Base-by-base conservation (phyloP, 1,139 yeast species). In the Debaryomyces robertsiae region DNA sequence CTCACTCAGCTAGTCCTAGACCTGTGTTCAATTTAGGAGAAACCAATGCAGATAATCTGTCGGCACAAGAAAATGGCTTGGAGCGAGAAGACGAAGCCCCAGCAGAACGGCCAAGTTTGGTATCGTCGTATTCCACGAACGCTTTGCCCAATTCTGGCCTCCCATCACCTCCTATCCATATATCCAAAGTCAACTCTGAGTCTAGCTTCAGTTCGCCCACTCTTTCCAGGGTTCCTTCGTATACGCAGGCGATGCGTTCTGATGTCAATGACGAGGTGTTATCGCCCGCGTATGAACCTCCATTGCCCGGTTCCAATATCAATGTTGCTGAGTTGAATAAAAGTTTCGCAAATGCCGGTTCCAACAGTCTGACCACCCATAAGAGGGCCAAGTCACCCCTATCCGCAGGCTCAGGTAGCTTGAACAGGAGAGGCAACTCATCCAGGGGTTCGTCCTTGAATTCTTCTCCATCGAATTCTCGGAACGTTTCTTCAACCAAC, bases 211-310 rank as follows among this genome's bases (percentile, higher is more conserved):
- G 45, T 35, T 50, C 44, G 32, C 55, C 49, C 11, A 50, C 34
- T 31, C 57, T 90, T 49, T 80, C 84, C 11, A 67, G 79, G 43
- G 95, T 90, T 3, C 98, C 98, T 0, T 81, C 95, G 0, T 91
- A 91, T 60, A 75, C 76, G 7, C 83, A 88, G 33, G 97, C 98
- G 0, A 65, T 83, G 58, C 73, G 72, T 49, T 61, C 77, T 2
- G 77, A 69, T 25, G 61, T 63, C 3, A 60, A 66, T 6, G 77
- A 67, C 3, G 78, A 69, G 30, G 78, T 75, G 31, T 62, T 82
- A 29, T 75, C 91, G 1, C 93, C 94, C 0, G 74, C 76, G 1
- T 84, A 84, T 57, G 75, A 68, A 44, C 80, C 81, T 3, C 78
- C 81, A 2, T 59, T 67, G n/a, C 78, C 79, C 1, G 75, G 75